These are phyloP conservation scores for Boletus reticuloceps DNA, from an alignment of 768 basidiomycete species.

Conservation along the genomic window DNA sequence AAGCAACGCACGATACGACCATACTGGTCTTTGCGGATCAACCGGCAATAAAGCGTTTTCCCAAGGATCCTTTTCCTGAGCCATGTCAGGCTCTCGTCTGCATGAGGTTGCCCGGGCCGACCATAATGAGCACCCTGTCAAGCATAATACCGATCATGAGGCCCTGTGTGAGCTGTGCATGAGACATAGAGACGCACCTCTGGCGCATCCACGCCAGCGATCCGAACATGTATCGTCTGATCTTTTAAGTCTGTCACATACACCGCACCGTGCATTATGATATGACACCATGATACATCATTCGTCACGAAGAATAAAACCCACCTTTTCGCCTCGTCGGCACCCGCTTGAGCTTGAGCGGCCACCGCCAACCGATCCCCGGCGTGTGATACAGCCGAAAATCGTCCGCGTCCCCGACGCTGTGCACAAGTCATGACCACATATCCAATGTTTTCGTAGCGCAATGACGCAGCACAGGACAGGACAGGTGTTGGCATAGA, in stretches of 20 bases:
- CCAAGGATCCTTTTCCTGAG: slow-evolving; percentile 56
- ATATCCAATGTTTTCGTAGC: too few relatives aligned
- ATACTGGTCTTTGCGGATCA: slow-evolving; percentile 81
- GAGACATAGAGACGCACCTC: slow-evolving; percentile 53
- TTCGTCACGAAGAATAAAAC: neutral
- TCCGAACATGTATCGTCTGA: slow-evolving; percentile 81
- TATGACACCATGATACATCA: too few relatives aligned
- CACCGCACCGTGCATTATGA: neutral
- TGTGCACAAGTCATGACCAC: slow-evolving; percentile 25
- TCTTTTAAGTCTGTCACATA: slow-evolving; percentile 60
- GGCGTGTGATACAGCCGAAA: slow-evolving; percentile 87
- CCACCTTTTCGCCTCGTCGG: slow-evolving; percentile 60
- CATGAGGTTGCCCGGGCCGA: slow-evolving; percentile 69
- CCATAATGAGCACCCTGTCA: slow-evolving; percentile 81
- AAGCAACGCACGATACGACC: slow-evolving; percentile 61
- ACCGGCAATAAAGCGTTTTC: slow-evolving; percentile 64
- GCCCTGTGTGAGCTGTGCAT: neutral
- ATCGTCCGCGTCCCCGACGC: slow-evolving; percentile 86
- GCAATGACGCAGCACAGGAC: too few relatives aligned
- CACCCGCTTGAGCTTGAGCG: slow-evolving; percentile 63
- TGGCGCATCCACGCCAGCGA: slow-evolving; percentile 91
- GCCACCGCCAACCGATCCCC: slow-evolving; percentile 69
- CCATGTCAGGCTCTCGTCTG: slow-evolving; percentile 74
- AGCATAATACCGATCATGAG: neutral
- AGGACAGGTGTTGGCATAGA: too few relatives aligned